Evolutionary conservation across 805 yeast genomes (phyloP), one percentile per base, ranked within the genome.

Genomic region (Cyberlindnera americana): DNA sequence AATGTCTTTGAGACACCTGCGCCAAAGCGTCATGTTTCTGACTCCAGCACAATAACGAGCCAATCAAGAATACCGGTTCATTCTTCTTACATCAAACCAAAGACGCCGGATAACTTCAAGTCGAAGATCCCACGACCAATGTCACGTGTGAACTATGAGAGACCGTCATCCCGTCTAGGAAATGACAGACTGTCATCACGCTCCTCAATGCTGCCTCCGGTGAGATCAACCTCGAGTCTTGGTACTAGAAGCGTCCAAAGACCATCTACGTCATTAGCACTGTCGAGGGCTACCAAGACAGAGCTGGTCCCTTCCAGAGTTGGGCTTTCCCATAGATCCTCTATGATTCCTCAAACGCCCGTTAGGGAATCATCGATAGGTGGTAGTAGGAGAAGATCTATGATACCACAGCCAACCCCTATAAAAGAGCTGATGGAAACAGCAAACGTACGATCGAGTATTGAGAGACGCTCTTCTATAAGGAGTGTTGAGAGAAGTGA

Each of bases 341-440:
- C 60, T 4, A 40, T 51, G 45, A 37, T 52, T 5, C 56, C 53
- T n/a, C 49, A 52, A 22, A 54, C 57, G 0, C 59, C 59, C 6
- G 31, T 47, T 8, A 42, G 52, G 3, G 19, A 10, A 25, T 10
- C 22, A 9, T 36, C 18, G 27, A 10, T 31, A 12, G 9, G 19
- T 11, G 25, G 34, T 14, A 27, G 34, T 12, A 38, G 37, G 14
- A 25, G 53, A n/a, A 40, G 34, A 18, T 54, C 59, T 4, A 25
- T 50, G 35, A 13, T 56, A 13, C 59, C 56, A 30, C 57, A 54
- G 18, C 60, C 59, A 7, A 53, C 60, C 3, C 60, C 60, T 3
- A 35, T 56, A 13, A 46, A 44, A 17, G 55, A 54, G 14, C 38
- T 52, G 1, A 41, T 51, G 6, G 54, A 50, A 28, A 43, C 48